Evolutionary conservation across 805 yeast genomes (phyloP), one percentile per base, ranked within the genome.

Genomic region (Blastobotrys muscicola): DNA sequence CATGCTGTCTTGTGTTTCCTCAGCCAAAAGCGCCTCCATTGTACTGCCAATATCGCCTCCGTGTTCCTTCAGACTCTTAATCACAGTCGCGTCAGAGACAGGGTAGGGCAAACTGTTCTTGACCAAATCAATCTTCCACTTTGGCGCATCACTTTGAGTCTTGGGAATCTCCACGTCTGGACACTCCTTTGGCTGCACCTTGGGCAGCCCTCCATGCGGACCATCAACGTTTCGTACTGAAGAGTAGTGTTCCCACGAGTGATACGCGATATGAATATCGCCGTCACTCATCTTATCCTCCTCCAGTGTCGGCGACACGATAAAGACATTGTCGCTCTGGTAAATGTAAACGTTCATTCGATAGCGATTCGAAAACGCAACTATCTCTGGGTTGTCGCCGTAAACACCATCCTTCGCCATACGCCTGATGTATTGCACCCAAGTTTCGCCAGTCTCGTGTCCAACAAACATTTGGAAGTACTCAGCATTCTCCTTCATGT

Each of bases 231-330:
- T 59, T 20, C 71, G 52, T 3, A 66, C 66, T 9, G 68, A 62
- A 9, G 70, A 64, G 43, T 67, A 67, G 50, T 67, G 71, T 45
- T 67, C 71, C 71, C 71, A 67, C 1, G 62, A 54, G 36, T 67
- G 71, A 38, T 67, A 67, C 3, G 69, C 71, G 33, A 66, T 49
- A 41, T 66, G 70, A 2, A 59, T 41, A 20, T 29, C 37, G 16
- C 36, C 36, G 7, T 43, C 47, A 8, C 14, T 33, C 6, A 33
- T 39, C 8, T 20, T 16, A n/a, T 23, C 40, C 33, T 23, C 11
- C 8, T 34, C 38, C 12, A 34, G 43, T 15, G 43, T 42, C 2
- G 59, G 58, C 26, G 55, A 49, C 1, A 67, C 60, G 2, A 66
- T 55, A 41, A 63, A 67, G 48, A 60, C 53, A 35, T 50, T 52